phyloP scores from a whole-genome alignment of 1,284 basidiomycete genomes.

The Stereum hirsutum region DNA sequence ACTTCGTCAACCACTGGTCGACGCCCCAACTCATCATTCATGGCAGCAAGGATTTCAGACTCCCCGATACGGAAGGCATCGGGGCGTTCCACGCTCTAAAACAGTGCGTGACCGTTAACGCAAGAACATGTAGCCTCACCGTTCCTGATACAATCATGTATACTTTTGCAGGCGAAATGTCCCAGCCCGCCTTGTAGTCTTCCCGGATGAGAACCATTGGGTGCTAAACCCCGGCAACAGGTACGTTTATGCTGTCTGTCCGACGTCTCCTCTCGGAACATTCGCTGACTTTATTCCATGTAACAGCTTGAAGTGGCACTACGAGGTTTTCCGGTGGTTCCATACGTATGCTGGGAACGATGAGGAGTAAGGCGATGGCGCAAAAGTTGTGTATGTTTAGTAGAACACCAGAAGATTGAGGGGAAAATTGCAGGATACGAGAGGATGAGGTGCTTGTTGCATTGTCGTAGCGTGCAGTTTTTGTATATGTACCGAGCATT shows the following conservation, averaged over 20 bases:
- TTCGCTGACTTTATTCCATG: neutral
- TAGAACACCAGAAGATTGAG: too few species aligned
- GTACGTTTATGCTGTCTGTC: conserved; percentile 17
- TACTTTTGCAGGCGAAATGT: conserved; percentile 48
- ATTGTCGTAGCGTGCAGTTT: too few species aligned
- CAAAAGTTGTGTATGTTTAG: neutral
- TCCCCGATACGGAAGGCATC: conserved; percentile 79
- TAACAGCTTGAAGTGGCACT: conserved; percentile 71
- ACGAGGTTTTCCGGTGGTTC: conserved; percentile 86
- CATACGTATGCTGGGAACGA: conserved; percentile 58
- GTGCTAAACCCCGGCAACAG: conserved; percentile 71
- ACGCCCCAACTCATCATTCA: conserved; percentile 84
- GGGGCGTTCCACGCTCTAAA: conserved; percentile 74
- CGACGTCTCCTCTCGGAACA: neutral
- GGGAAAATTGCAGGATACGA: too few species aligned
- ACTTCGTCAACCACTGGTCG: conserved; percentile 77
- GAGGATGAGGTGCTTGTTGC: too few species aligned
- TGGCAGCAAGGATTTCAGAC: conserved; percentile 78
- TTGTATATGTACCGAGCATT: too few species aligned
- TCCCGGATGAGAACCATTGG: conserved; percentile 94
- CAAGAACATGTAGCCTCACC: neutral
- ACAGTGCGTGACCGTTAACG: conserved; percentile 39
- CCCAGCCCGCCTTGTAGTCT: conserved; percentile 78
- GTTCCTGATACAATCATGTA: conserved; percentile 12
- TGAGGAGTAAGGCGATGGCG: conserved; percentile 9